Evolutionary conservation across 2,329 filamentous ascomycete species (phyloP).

Genomic region (Westerdykella aurantiaca): DNA sequence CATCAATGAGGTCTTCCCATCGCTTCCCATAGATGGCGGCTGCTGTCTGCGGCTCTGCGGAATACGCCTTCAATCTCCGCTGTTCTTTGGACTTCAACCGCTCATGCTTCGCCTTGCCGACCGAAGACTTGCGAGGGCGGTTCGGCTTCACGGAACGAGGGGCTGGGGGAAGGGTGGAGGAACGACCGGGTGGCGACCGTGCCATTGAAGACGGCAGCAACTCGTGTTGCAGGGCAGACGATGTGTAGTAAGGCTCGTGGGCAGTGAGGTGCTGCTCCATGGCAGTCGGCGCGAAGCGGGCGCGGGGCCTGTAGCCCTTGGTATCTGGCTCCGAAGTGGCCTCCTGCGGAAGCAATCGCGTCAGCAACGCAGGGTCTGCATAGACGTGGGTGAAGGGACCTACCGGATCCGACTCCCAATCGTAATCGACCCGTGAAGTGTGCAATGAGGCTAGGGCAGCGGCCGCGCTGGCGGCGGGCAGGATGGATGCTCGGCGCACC

Average conservation of each 20-base stretch:
- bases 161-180: slow-evolving; percentile 79
- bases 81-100: slow-evolving; percentile 72
- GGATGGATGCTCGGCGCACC: slow-evolving; percentile 56
- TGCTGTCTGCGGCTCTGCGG: slow-evolving; percentile 74
- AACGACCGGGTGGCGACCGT: slow-evolving; percentile 77
- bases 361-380: slow-evolving; percentile 12
- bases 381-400: slow-evolving; percentile 3
- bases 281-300: slow-evolving; percentile 38
- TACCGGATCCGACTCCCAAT: slow-evolving; percentile 37
- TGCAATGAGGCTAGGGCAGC: slow-evolving; percentile 82
- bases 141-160: slow-evolving; percentile 66
- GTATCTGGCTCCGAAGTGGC: slow-evolving; percentile 35
- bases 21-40: slow-evolving; percentile 71
- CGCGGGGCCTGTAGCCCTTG: slow-evolving; percentile 34
- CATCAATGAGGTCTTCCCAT: slow-evolving; percentile 95
- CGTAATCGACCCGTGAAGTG: slow-evolving; percentile 66
- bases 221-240: slow-evolving; percentile 60
- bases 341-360: slow-evolving; percentile 24
- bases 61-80: slow-evolving; percentile 74
- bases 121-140: slow-evolving; percentile 77
- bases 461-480: slow-evolving; percentile 69
- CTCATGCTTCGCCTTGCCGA: slow-evolving; percentile 74
- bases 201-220: slow-evolving; percentile 76
- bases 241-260: slow-evolving; percentile 40
- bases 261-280: slow-evolving; percentile 66